Base-by-base conservation (phyloP, 768 basidiomycete genomes). In the Termitomyces sp. region DNA sequence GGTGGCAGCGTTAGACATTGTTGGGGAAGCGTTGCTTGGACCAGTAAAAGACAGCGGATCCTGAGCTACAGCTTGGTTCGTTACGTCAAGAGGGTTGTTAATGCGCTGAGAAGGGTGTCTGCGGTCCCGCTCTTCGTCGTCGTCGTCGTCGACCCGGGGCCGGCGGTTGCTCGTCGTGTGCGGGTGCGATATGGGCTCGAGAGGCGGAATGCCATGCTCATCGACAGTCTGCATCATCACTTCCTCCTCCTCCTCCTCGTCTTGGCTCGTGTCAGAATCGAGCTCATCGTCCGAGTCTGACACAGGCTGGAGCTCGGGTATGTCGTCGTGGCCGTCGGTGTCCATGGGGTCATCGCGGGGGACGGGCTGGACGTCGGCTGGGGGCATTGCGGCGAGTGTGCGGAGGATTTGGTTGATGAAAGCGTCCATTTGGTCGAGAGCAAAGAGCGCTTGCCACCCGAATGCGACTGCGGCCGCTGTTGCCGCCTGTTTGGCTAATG, bases 101-200 rank as follows among this genome's bases (percentile, higher is more conserved):
- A 73, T 71, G 54, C 86, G 81, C 67, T 87, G 79, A 22, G 83
- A 84, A 18, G 87, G 85, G 64, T 87, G 85, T 56, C 86, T 77
- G 56, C 80, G 76, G 64, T 87, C 83, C 39, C 85, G 71, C 13
- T 83, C 83, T 7, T 79, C 76, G 60, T 88, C 85, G 6, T 76
- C 76, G 55, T 87, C 85, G 54, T 84, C 81, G 2, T 87, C 84
- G 3, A 86, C 83, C 43, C 85, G 71, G 18, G 79, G 74, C 24
- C 85, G 84, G 43, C 85, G 71, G 48, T 67, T 77, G 41, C 84
- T 71, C 47, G 67, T 76, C 65, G 5, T 48, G 29, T 32, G 56
- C 34, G 60, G 53, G 5, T 5, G 22, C 13, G 42, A 43, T 18
- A 68, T 66, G 18, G 72, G 69, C 58, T 70, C 70, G 9, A 72